Evolutionary conservation across 495 filamentous ascomycete species (phyloP).

Genomic region (Corynascus novoguineensis): DNA sequence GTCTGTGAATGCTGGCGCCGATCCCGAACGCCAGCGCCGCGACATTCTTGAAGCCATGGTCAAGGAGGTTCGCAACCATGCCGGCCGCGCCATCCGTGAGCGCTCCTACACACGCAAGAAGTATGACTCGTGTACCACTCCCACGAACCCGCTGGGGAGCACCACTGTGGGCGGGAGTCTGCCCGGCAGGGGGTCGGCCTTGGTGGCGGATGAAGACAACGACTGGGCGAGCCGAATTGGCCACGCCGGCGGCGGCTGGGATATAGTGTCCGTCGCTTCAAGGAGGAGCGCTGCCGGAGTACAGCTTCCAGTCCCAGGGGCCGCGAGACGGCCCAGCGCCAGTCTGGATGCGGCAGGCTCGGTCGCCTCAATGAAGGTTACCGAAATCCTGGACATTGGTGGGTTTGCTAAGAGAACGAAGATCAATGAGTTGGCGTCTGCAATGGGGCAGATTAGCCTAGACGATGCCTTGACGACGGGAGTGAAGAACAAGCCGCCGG

Average conservation of each 20-base stretch:
- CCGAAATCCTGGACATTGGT: no score
- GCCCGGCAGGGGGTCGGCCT: neutral
- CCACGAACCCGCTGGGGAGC: constrained; percentile 11
- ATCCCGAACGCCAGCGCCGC: neutral
- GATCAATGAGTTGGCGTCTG: neutral
- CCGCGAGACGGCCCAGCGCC: no score
- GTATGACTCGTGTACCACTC: constrained; percentile 19
- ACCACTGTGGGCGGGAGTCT: neutral
- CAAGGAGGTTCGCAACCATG: neutral
- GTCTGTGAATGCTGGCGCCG: neutral
- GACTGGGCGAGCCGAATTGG: neutral
- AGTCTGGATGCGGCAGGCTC: no score
- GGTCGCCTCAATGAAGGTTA: no score
- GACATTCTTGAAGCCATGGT: constrained; percentile 21
- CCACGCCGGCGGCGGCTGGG: no score
- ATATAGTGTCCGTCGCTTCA: no score
- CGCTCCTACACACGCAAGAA: neutral
- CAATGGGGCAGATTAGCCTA: neutral
- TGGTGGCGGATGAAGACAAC: no score
- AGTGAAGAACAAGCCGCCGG: neutral
- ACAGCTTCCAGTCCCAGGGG: no score
- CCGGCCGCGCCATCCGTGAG: neutral
- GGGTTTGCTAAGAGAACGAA: no score
- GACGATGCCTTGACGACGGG: neutral
- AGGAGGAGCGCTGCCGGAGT: no score